Conservation (phyloP, 441 rosid genomes). For the Rhodomyrtus psidioides region DNA sequence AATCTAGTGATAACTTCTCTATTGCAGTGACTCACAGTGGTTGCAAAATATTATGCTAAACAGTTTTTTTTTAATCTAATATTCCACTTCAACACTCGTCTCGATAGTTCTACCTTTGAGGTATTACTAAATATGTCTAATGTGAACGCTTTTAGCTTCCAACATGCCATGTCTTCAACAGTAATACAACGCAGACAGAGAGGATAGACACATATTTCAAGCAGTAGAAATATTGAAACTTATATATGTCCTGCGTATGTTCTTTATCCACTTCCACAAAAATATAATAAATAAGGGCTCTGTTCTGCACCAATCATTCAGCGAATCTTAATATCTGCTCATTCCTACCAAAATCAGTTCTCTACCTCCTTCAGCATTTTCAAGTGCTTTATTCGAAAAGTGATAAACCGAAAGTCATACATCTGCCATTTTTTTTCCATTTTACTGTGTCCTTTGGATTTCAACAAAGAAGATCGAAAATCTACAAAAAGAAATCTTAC, state of each 20-base stretch:
- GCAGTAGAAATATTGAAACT: not conserved
- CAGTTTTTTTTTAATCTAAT: no score
- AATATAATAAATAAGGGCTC: no score
- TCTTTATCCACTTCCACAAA: no score
- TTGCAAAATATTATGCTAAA: no score
- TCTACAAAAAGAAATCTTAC: slow-evolving; percentile 16
- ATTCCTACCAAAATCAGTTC: not conserved
- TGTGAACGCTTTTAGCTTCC: no score
- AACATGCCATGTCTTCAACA: no score
- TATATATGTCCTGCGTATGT: no score
- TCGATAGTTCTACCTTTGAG: not conserved
- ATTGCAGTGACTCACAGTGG: no score
- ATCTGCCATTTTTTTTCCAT: not conserved
- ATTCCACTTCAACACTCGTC: no score
- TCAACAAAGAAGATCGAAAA: not conserved
- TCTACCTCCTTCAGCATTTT: not conserved
- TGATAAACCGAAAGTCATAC: not conserved
- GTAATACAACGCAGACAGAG: not conserved
- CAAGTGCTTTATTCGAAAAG: not conserved
- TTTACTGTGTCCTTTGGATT: not conserved
- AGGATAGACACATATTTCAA: not conserved
- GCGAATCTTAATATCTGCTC: not conserved
- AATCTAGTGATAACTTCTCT: no score
- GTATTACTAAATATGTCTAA: no score
- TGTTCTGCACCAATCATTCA: not conserved